Conservation (phyloP, 768 basidiomycete genomes). For the Harrya chromipes region DNA sequence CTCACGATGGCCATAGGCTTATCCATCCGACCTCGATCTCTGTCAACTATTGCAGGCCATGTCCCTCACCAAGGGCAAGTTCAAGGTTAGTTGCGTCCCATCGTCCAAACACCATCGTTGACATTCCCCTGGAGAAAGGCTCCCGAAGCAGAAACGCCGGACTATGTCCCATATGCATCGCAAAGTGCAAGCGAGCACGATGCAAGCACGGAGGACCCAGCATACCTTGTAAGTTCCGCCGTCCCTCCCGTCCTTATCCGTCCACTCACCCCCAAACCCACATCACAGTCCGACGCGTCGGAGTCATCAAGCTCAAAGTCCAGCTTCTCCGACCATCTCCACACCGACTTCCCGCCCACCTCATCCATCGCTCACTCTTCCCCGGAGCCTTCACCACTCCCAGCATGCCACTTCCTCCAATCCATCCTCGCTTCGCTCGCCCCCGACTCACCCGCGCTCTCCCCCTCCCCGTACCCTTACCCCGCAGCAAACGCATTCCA, state of each 20-base stretch:
- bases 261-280: neutral
- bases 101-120: conserved; percentile 3
- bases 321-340: conserved; percentile 32
- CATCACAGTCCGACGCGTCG: conserved; percentile 42
- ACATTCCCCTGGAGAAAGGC: conserved; percentile 34
- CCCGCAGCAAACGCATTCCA: conserved; percentile 31
- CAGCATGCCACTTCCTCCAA: conserved; percentile 63
- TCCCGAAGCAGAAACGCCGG: conserved; percentile 18
- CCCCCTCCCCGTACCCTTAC: conserved; percentile 31
- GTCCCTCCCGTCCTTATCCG: no score
- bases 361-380: conserved; percentile 11
- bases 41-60: conserved; percentile 52
- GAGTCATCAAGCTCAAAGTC: conserved; percentile 44
- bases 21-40: conserved; percentile 41
- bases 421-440: conserved; percentile 56
- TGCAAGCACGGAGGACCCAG: conserved; percentile 44
- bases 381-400: conserved; percentile 24
- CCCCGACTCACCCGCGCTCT: conserved; percentile 35
- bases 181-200: conserved; percentile 39
- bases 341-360: conserved; percentile 13
- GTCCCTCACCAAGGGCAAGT: conserved; percentile 39
- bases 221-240: conserved; percentile 36
- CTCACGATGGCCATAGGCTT: conserved; percentile 15
- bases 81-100: conserved; percentile 27
- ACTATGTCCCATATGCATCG: conserved; percentile 27